phyloP scores from a whole-genome alignment of 495 filamentous ascomycete species.

The Penicillium psychrofluorescens region DNA sequence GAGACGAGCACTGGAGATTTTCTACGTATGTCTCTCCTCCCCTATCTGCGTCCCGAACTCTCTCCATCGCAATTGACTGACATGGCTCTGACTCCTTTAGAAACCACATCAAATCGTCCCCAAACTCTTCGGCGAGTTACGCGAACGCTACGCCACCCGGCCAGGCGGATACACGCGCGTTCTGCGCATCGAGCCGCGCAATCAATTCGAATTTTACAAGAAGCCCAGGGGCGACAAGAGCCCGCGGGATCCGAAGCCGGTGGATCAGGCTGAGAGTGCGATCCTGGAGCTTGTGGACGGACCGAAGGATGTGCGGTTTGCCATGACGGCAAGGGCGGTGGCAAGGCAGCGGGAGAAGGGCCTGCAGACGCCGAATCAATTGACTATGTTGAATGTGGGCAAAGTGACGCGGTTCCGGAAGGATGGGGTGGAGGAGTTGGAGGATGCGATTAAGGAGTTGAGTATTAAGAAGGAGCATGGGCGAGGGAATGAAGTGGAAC shows the following conservation, averaged over 20 bases:
- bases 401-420: slow-evolving; percentile 80
- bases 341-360: slow-evolving; percentile 50
- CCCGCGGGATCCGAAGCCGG: slow-evolving; percentile 17
- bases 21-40: slow-evolving; percentile 68
- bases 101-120: slow-evolving; percentile 62
- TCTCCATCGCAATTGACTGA: too few species aligned
- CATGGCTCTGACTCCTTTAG: slow-evolving; percentile 17
- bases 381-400: slow-evolving; percentile 68
- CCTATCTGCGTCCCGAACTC: background rate
- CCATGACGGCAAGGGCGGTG: slow-evolving; percentile 76
- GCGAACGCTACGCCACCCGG: slow-evolving; percentile 69
- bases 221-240: slow-evolving; percentile 10
- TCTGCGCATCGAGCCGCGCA: slow-evolving; percentile 70
- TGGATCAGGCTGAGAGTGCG: slow-evolving; percentile 77
- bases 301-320: slow-evolving; percentile 90
- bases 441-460: slow-evolving; percentile 62
- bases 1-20: slow-evolving; percentile 59
- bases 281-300: slow-evolving; percentile 97
- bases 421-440: slow-evolving; percentile 58
- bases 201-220: slow-evolving; percentile 24
- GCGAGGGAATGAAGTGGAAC: slow-evolving; percentile 1
- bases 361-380: slow-evolving; percentile 48
- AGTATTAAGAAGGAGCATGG: slow-evolving; percentile 15
- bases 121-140: slow-evolving; percentile 80
- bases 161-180: slow-evolving; percentile 94